Base-by-base conservation (phyloP, 73 alveolate genomes). In the Blepharisma stoltei region DNA sequence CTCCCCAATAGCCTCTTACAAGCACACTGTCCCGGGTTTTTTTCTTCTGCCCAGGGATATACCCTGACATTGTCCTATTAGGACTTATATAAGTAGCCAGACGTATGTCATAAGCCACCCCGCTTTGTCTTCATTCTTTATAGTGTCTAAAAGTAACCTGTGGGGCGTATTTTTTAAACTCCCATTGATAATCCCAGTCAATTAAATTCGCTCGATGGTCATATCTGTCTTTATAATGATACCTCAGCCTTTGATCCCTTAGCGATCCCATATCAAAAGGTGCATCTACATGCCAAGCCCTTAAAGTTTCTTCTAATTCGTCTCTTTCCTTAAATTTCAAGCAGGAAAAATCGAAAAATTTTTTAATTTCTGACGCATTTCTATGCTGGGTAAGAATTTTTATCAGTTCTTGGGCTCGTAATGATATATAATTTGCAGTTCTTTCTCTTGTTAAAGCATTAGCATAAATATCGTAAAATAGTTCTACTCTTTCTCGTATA, bases 1-100 rank as follows among this genome's bases (percentile, higher is more conserved):
- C 99, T 32, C 99, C 99, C 99, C 99, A 97, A 88, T 88, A 97
- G 7, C 99, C 99, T 81, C 99, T 83, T 0, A 97, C 99, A 81
- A 95, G 71, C 54, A 96, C 85, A 70, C 95, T 88, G 78, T 97
- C 99, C 65, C 90, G 90, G 7, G 97, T 88, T 75, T 69, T 76
- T 81, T 95, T 95, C 87, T 94, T 88, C 82, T 93, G 95, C 37
- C 99, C 99, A 70, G 95, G 98, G 47, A 95, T 90, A 81, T 92
- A 97, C 67, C 94, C 71, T 45, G 98, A 86, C 79, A 97, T 68
- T 21, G 99, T 95, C 73, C 99, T 86, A 86, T 97, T 97, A 6
- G 99, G 98, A 18, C 89, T 82, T 68, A 90, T 90, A 60, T 93
- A 90, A 49, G 93, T 81, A 47, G 95, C 89, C 82, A 95, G 88